Base-by-base conservation (phyloP, 1,284 basidiomycete species). In the Xerocomus minutiporus region DNA sequence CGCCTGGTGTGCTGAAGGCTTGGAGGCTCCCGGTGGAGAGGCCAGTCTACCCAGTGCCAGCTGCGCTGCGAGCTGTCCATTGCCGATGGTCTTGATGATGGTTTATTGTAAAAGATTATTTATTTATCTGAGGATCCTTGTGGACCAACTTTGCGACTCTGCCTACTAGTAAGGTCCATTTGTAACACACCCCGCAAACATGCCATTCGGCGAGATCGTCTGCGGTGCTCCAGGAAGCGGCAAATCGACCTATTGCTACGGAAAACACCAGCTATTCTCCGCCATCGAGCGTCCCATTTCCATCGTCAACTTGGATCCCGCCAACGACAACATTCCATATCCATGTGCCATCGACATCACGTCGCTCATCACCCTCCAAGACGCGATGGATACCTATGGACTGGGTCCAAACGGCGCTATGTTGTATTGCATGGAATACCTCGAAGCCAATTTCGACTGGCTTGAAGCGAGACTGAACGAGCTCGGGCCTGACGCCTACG, bases 321-420 rank as follows among this genome's bases (percentile, higher is more conserved):
- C 97, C 20, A 96, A 97, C 64, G 86, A 93, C 54, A 74, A 77
- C 46, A 87, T 96, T 25, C 87, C 93, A 17, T 99, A 99, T 70
- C 91, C 93, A 34, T 94, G 93, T 63, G 83, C 88, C 0, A 78
- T 99, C 61, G 86, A 91, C 67, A 90, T 99, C 54, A 80, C 89
- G 0, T 84, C 84, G 0, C 82, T 99, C 54, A 91, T 99, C 63
- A 93, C 90, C 0, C 82, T 99, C 25, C 77, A 88, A 47, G 89
- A 93, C 62, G 93, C 86, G 20, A 97, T 98, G 95, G 73, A 83
- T 5, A 85, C 88, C 58, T 84, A 90, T 58, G 82, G 82, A 0
- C 79, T 99, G 0, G 97, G 97, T 0, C 97, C 97, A 0, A 99
- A 99, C 61, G 97, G 97, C 5, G 96, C 86, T 3, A 94, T 98